Base-by-base conservation (phyloP, 495 filamentous ascomycete genomes). In the Hypoxylon crocopeplum region DNA sequence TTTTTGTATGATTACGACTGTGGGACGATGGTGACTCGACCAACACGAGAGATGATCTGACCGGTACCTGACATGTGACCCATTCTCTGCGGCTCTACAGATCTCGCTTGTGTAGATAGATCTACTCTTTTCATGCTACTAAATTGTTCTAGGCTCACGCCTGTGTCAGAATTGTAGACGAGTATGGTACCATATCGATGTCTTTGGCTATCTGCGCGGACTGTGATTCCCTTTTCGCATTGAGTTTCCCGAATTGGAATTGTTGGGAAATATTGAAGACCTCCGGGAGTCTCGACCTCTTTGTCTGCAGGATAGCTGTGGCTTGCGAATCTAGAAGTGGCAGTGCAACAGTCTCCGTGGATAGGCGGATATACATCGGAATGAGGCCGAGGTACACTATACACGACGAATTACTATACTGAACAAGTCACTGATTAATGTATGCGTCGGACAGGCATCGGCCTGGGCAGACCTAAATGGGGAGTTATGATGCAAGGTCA, bases 31-130 rank as follows among this genome's bases (percentile, higher is more conserved):
- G 21, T 64, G 48, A 59, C 55, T 49, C 55, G 61, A 64, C 61
- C 15, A 64, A 40, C 61, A 64, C 55, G 61, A 64, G 61, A 64
- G 55, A 55, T 64, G 61, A 64, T 39, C 54, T 55, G 61, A 64
- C 45, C 36, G 45, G 61, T 64, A 64, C 54, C 55, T 64, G 55
- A 54, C 61, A 63, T 52, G 53, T 63, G 60, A 63, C 48, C 56
- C 17, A 21, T 46, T 52, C 39, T 52, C 48, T 12, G 27, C 21
- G 42, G 16, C n/a, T 21, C 2, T 13, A 19, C 15, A 63, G 52
- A 57, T 63, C 45, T 55, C 49, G 41, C 49, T 46, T 49, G 49
- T 50, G 60, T 37, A 41, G 13, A 36, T 40, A 27, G 50, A 32
- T 49, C 34, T 12, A 54, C 49, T 30, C 52, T 39, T 54, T 39